Conservation (phyloP, 768 basidiomycete species). For the Tephrocybe sp. region DNA sequence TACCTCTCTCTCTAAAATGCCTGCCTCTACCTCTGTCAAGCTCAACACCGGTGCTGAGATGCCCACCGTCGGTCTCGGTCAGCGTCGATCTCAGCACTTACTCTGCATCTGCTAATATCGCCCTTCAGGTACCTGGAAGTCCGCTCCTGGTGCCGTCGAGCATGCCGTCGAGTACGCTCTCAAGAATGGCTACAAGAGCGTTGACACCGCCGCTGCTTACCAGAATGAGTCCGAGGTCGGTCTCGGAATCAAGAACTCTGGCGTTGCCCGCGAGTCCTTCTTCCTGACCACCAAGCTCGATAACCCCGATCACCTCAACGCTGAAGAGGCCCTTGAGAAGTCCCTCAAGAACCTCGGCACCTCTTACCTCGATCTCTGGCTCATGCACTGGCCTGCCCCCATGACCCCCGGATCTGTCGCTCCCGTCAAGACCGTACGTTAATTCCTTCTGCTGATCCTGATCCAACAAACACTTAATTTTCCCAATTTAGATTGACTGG, state of each 20-base stretch:
- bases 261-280: slow-evolving; percentile 68
- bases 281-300: slow-evolving; percentile 81
- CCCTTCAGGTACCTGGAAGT: slow-evolving; percentile 74
- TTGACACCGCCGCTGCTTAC: slow-evolving; percentile 72
- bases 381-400: slow-evolving; percentile 85
- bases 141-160: slow-evolving; percentile 66
- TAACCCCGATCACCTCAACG: slow-evolving; percentile 60
- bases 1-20: slow-evolving; percentile 37
- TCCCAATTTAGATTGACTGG: slow-evolving; percentile 46
- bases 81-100: slow-evolving; percentile 17
- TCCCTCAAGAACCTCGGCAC: slow-evolving; percentile 72
- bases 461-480: background rate
- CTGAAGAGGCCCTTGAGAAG: slow-evolving; percentile 60
- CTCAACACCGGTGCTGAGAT: slow-evolving; percentile 80
- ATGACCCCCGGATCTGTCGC: slow-evolving; percentile 54
- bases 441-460: background rate
- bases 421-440: slow-evolving; percentile 45
- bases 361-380: slow-evolving; percentile 79
- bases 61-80: slow-evolving; percentile 72
- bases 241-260: slow-evolving; percentile 71
- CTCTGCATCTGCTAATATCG: background rate
- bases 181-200: slow-evolving; percentile 70
- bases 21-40: slow-evolving; percentile 47
- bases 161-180: slow-evolving; percentile 76
- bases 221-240: slow-evolving; percentile 83